These are phyloP conservation scores for Pezicula neosporulosa DNA, from an alignment of 2,329 filamentous ascomycete species.

Conservation along the genomic window DNA sequence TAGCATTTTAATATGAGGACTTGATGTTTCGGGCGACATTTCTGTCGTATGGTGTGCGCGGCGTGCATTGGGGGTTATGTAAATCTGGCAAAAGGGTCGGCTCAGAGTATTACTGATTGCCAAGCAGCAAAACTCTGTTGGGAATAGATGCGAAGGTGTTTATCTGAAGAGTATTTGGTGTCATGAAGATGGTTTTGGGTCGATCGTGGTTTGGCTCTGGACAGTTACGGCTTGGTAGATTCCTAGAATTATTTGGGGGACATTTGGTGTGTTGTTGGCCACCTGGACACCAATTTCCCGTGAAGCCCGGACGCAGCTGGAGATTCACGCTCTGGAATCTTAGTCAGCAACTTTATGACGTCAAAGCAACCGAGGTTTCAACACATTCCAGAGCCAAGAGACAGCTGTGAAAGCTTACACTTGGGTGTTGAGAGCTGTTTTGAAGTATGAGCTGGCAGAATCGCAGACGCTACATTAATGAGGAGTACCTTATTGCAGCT, in stretches of 20 bases:
- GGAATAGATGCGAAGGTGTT: neutral
- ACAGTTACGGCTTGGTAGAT: too few relatives aligned
- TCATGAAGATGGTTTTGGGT: neutral
- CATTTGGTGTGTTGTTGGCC: neutral
- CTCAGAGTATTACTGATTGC: neutral
- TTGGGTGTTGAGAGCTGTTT: too few relatives aligned
- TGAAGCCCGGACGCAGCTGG: too few relatives aligned
- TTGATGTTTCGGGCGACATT: slow-evolving; percentile 90
- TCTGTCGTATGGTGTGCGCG: slow-evolving; percentile 52
- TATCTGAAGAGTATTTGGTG: neutral
- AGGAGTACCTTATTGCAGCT: too few relatives aligned
- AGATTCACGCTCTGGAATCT: too few relatives aligned
- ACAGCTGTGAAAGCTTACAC: too few relatives aligned
- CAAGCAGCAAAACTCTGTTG: neutral
- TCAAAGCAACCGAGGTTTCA: too few relatives aligned
- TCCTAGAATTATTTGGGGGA: neutral
- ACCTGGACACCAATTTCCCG: neutral
- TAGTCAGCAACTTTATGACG: too few relatives aligned
- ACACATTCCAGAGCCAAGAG: too few relatives aligned
- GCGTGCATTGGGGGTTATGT: slow-evolving; percentile 46
- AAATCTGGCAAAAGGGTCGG: neutral
- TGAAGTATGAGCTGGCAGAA: too few relatives aligned
- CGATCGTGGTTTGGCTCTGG: neutral
- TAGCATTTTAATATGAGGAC: slow-evolving; percentile 96
- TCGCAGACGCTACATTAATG: too few relatives aligned